These are phyloP conservation scores for Fennellomyces sp. DNA, from an alignment of 371 early-diverging fungal species.

Conservation along the genomic window DNA sequence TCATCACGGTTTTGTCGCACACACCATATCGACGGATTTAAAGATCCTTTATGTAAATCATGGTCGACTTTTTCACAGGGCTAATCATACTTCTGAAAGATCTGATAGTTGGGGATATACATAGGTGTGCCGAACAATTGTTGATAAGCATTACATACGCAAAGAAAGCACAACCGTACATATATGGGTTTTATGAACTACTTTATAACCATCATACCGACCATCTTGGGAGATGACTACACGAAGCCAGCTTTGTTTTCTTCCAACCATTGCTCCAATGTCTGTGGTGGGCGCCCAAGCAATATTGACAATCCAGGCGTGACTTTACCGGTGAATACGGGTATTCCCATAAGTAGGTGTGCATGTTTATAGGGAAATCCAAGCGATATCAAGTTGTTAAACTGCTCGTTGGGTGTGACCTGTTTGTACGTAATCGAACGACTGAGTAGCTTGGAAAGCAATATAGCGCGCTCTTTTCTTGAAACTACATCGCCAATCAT, in stretches of 20 bases:
- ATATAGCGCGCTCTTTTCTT: slow-evolving; percentile 6
- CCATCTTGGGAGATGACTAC: too few relatives aligned
- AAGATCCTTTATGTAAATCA: too few relatives aligned
- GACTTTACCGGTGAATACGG: not conserved
- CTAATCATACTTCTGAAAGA: too few relatives aligned
- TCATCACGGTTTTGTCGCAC: too few relatives aligned
- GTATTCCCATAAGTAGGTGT: not conserved
- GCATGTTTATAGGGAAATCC: not conserved
- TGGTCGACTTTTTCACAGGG: too few relatives aligned
- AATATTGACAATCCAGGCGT: slow-evolving; percentile 7
- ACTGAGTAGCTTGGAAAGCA: slow-evolving; percentile 6
- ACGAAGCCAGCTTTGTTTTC: not conserved
- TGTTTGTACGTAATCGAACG: slow-evolving; percentile 10
- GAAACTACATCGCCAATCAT: slow-evolving; percentile 12
- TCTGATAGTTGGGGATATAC: too few relatives aligned
- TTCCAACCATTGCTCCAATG: not conserved
- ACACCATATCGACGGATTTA: too few relatives aligned
- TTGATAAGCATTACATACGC: too few relatives aligned
- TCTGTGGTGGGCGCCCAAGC: slow-evolving; percentile 10
- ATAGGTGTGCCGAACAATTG: too few relatives aligned
- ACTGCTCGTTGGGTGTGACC: slow-evolving; percentile 3
- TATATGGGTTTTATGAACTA: too few relatives aligned
- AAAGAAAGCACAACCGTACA: too few relatives aligned
- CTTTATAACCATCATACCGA: too few relatives aligned
- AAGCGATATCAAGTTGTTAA: not conserved